Percentiles rank a stretch among this genome's conserved stretches.
Conservation (phyloP, 805 yeast species). For the Spathaspora hagerdaliae region DNA sequence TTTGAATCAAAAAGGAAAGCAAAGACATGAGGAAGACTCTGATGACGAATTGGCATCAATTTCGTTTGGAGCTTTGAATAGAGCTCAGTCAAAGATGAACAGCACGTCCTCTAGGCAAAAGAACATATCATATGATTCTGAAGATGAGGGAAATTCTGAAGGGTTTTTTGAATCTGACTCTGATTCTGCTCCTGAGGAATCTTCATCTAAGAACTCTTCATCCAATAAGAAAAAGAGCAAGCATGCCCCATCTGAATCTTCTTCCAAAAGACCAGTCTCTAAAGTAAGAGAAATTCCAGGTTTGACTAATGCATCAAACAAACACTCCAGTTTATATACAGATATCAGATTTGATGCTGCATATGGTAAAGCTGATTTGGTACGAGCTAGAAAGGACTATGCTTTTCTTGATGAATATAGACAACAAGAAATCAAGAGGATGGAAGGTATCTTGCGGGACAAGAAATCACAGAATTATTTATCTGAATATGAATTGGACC, state of each 20-base stretch:
- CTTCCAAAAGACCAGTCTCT: slow-evolving; percentile 69
- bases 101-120: neutral
- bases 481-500: slow-evolving; percentile 44
- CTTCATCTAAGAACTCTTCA: slow-evolving; percentile 4
- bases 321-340: slow-evolving; percentile 44
- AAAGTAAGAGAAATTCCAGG: slow-evolving; percentile 75
- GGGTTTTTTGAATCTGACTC: slow-evolving; percentile 2
- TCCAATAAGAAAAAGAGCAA: slow-evolving; percentile 45
- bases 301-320: slow-evolving; percentile 34
- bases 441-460: slow-evolving; percentile 56
- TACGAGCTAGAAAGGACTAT: slow-evolving; percentile 69
- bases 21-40: slow-evolving; percentile 4
- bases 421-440: slow-evolving; percentile 60
- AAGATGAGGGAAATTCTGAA: slow-evolving; percentile 2
- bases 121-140: neutral
- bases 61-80: slow-evolving; percentile 63
- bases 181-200: slow-evolving; percentile 36
- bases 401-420: slow-evolving; percentile 85
- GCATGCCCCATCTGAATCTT: slow-evolving; percentile 84
- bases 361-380: slow-evolving; percentile 74
- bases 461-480: slow-evolving; percentile 39
- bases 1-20: slow-evolving; percentile 1
- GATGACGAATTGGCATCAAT: slow-evolving; percentile 49
- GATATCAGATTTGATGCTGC: slow-evolving; percentile 93
- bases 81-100: slow-evolving; percentile 49